phyloP scores from a whole-genome alignment of 2,329 filamentous ascomycete species.

The Aspergillus viridinutans region DNA sequence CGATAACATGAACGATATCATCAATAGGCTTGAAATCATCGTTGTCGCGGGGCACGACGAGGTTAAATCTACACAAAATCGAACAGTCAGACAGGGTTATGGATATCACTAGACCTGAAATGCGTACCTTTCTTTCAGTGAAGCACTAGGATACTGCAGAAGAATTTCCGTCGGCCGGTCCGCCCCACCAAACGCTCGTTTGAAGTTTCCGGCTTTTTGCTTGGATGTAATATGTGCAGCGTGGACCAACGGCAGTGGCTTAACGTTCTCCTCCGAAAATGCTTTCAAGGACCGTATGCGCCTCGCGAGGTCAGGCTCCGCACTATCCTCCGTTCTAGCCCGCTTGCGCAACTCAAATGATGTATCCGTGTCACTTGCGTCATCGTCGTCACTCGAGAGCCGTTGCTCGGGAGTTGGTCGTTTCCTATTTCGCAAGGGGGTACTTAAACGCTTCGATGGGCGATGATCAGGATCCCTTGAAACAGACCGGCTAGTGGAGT shows the following conservation, averaged over 20 bases:
- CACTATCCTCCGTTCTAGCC: conserved; percentile 35
- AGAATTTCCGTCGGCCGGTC: conserved; percentile 51
- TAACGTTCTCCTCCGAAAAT: conserved; percentile 39
- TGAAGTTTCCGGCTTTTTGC: conserved; percentile 47
- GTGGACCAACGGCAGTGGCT: conserved; percentile 44
- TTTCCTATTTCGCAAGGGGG: conserved; percentile 32
- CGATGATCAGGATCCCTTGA: conserved; percentile 26
- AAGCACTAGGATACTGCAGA: conserved; percentile 78
- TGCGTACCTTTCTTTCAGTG: conserved; percentile 61
- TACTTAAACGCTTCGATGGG: conserved; percentile 27
- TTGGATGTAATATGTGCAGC: conserved; percentile 45
- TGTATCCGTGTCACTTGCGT: conserved; percentile 39
- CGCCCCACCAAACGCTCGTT: conserved; percentile 46
- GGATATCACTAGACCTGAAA: not conserved
- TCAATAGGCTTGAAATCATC: conserved; percentile 65
- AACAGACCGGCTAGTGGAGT: conserved; percentile 24
- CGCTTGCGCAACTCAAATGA: conserved; percentile 43
- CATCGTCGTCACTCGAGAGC: conserved; percentile 39
- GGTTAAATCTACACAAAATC: conserved; percentile 54
- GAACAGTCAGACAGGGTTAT: conserved; percentile 18
- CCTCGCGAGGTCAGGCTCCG: conserved; percentile 43
- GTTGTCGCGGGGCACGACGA: conserved; percentile 73
- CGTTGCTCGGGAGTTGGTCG: conserved; percentile 36
- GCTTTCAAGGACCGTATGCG: conserved; percentile 43
- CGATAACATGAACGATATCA: conserved; percentile 67